Evolutionary conservation across 352 stramenopile species (phyloP).

Genomic region (Globisporangium alternatum): DNA sequence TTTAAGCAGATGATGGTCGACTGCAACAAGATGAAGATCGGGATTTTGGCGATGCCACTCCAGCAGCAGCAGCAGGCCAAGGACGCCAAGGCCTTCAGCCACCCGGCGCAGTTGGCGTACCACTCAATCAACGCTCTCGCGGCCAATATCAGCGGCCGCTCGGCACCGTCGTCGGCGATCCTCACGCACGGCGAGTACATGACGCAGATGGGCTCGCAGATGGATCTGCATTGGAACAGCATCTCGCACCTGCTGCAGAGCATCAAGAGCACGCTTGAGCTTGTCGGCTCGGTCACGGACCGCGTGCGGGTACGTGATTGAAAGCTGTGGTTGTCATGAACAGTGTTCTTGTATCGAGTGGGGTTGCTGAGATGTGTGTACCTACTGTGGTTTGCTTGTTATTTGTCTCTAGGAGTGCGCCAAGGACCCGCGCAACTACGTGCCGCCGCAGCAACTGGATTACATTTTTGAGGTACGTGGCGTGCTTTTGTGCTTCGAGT

Average conservation of each 20-base stretch:
- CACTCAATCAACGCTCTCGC: slow-evolving; percentile 82
- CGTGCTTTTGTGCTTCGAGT: not conserved
- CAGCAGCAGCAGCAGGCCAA: slow-evolving; percentile 52
- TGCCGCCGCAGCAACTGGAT: slow-evolving; percentile 75
- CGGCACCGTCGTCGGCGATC: slow-evolving; percentile 65
- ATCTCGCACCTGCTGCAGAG: slow-evolving; percentile 81
- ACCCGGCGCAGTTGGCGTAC: slow-evolving; percentile 67
- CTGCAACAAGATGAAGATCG: slow-evolving; percentile 77
- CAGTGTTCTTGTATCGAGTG: not conserved
- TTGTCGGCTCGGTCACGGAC: slow-evolving; percentile 55
- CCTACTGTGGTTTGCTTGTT: slow-evolving; percentile 5
- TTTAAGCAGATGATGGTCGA: slow-evolving; percentile 81
- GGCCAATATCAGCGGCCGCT: slow-evolving; percentile 57
- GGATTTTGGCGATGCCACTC: slow-evolving; percentile 73
- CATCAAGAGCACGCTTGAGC: slow-evolving; percentile 67
- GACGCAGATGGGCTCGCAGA: slow-evolving; percentile 79
- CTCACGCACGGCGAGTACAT: slow-evolving; percentile 85
- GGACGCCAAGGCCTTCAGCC: slow-evolving; percentile 66
- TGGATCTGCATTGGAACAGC: slow-evolving; percentile 87
- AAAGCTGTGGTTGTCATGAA: not conserved
- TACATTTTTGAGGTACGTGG: slow-evolving; percentile 86
- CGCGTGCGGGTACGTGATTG: slow-evolving; percentile 53
- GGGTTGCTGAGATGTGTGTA: not conserved
- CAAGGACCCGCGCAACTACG: slow-evolving; percentile 63
- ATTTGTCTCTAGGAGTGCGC: slow-evolving; percentile 49